Base-by-base conservation (phyloP, 2,329 filamentous ascomycete genomes). In the Colletotrichum neosansevieriae region DNA sequence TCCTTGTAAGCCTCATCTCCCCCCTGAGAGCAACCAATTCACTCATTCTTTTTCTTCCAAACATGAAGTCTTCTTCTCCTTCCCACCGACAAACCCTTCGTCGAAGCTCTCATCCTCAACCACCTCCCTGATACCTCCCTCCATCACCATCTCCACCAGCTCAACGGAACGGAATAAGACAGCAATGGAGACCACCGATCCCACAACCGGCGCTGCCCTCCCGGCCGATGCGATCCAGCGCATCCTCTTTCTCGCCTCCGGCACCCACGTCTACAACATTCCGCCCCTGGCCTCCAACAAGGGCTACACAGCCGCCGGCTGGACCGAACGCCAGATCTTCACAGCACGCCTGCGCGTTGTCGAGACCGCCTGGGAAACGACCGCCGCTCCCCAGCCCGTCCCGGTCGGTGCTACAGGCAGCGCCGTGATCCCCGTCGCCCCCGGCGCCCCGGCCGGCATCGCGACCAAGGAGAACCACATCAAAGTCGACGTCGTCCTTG, bases 191-290 rank as follows among this genome's bases (percentile, higher is more conserved):
- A 81, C 85, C 63, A 82, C 89, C 76, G 92, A 96, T 80, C 92
- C 92, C 59, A 85, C 89, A 63, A 95, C 92, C 21, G 90, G 91
- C 74, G 82, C 81, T 38, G 79, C 89, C 71, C 86, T 94, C 72
- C 90, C 92, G 63, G 77, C 88, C 59, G 92, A 93, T 76, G 91
- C 93, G 74, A 95, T 97, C 80, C 92, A 96, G 80, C 91, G 93
- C 78, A 85, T 96, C 77, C 91, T 97, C 78, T 94, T 93, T 86
- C 83, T 94, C 78, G 88, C 90, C 71, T 83, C 86, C 74, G 84
- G 86, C 72, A 91, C 96, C 71, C 93, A 97, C 83, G 87, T 97
- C 83, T 97, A 97, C 85, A 89, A 91, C 76, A 94, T 97, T 78
- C 94, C 94, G 17, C 93, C 94, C 24, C 84, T 94, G 66, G 86